A percentile compares a stretch with the other conserved stretches of the same genome.
These are phyloP conservation scores for Neurospora discreta DNA, from an alignment of 495 filamentous ascomycete species.

Conservation along the genomic window DNA sequence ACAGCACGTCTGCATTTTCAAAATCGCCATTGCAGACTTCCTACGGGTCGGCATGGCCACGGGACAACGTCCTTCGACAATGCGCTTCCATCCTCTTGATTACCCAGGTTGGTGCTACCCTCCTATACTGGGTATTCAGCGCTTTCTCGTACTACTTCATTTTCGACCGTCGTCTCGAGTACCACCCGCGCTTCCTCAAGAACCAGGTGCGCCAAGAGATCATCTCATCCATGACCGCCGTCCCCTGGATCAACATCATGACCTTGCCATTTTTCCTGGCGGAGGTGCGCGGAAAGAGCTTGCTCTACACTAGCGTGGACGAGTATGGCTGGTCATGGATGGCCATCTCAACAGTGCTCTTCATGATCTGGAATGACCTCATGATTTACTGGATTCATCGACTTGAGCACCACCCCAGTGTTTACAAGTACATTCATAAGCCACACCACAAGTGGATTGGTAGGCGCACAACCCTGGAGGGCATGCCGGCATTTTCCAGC, in stretches of 20 bases:
- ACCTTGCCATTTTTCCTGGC: conserved; percentile 13
- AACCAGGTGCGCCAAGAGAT: conserved; percentile 15
- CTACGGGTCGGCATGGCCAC: conserved; percentile 8
- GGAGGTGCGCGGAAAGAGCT: conserved; percentile 13
- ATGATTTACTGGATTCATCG: conserved; percentile 16
- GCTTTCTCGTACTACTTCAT: conserved; percentile 13
- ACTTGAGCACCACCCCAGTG: conserved; percentile 13
- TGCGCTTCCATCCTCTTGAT: conserved; percentile 10
- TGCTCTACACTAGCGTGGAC: conserved; percentile 7
- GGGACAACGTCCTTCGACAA: conserved; percentile 14
- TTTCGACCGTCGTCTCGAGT: conserved; percentile 14
- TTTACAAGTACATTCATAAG: conserved; percentile 17
- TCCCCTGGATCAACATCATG: conserved; percentile 15
- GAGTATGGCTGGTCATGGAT: conserved; percentile 13
- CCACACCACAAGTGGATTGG: conserved; percentile 17
- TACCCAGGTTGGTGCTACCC: conserved; percentile 10
- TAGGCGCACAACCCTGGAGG: neutral
- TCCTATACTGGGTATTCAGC: conserved; percentile 13
- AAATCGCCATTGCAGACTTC: neutral
- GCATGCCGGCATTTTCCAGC: neutral
- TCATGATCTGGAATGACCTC: conserved; percentile 16
- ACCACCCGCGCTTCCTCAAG: conserved; percentile 14
- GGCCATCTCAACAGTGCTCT: conserved; percentile 8
- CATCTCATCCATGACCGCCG: conserved; percentile 8
- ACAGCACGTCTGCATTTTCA: neutral